phyloP scores from a whole-genome alignment of 2,329 filamentous ascomycete species.

The Ambrosiella xylebori region DNA sequence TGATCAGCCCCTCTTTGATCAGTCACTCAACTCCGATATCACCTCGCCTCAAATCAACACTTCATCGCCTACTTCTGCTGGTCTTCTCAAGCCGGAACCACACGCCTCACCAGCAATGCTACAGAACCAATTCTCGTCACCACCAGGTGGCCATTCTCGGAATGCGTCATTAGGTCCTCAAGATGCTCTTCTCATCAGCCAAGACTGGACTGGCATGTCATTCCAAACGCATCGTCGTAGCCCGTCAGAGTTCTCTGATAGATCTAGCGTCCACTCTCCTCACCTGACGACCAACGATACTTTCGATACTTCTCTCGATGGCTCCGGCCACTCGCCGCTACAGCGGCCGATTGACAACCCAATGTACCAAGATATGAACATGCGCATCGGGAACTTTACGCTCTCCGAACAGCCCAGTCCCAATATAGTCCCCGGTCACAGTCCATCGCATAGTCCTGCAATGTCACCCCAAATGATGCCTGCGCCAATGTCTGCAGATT shows the following conservation, averaged over 20 bases:
- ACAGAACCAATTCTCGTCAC: slow-evolving; percentile 38
- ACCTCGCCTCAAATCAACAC: slow-evolving; percentile 37
- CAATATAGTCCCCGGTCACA: slow-evolving; percentile 46
- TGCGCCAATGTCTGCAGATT: slow-evolving; percentile 20
- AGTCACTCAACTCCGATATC: slow-evolving; percentile 31
- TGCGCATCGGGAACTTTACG: slow-evolving; percentile 59
- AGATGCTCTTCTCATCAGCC: slow-evolving; percentile 36
- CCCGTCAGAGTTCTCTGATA: slow-evolving; percentile 83
- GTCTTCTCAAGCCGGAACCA: slow-evolving; percentile 33
- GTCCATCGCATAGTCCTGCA: slow-evolving; percentile 59
- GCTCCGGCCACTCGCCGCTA: slow-evolving; percentile 62
- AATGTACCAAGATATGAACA: slow-evolving; percentile 20
- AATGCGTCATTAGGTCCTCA: slow-evolving; percentile 40
- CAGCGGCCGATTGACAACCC: slow-evolving; percentile 56
- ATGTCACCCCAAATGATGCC: slow-evolving; percentile 41
- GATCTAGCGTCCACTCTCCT: slow-evolving; percentile 74
- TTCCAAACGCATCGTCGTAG: slow-evolving; percentile 73
- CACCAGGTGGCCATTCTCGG: slow-evolving; percentile 33
- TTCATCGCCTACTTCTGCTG: slow-evolving; percentile 35
- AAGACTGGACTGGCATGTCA: slow-evolving; percentile 38
- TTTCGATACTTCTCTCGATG: slow-evolving; percentile 44
- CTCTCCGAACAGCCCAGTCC: slow-evolving; percentile 56
- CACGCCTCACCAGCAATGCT: slow-evolving; percentile 36
- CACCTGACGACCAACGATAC: slow-evolving; percentile 60
- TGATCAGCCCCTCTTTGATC: slow-evolving; percentile 43